Evolutionary conservation across 2,329 filamentous ascomycete genomes (phyloP), one percentile per base, ranked within the genome.

Genomic region (Aspergillus uvarum): DNA sequence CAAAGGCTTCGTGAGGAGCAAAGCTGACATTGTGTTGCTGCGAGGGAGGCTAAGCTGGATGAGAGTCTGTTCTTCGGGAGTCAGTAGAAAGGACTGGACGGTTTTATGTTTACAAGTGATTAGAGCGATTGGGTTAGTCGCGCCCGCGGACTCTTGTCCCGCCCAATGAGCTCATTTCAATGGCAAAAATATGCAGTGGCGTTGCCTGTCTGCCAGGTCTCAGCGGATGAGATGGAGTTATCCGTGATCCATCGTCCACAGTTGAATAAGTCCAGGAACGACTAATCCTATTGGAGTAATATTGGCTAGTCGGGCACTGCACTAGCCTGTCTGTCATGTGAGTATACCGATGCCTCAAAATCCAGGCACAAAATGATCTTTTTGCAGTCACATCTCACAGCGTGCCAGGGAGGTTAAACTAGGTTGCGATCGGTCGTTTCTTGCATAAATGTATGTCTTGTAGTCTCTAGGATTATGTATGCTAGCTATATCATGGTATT

Each of bases 101-200:
- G 47, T 51, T 51, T 55, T 59, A 59, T 24, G 29, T 55, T 47
- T 59, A 59, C 52, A 53, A 48, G 56, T 56, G 63, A 21, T 56
- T 44, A 58, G 58, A 29, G 58, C 22, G 14, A 44, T 44, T 44
- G 11, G 31, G 51, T 53, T 53, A 47, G 51, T 44, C 6, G 4
- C 12, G 21, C n/a, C 44, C 32, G 24, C 35, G 16, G 32, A n/a
- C 32, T 24, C 42, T 44, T 53, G 24, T 44, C n/a, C 38, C 38
- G n/a, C 19, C 38, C 38, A 44, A 44, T 44, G 16, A 44, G 38
- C 38, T 44, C 38, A 44, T 16, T 14, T 44, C 16, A 19, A 44
- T 44, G 38, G n/a, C 16, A 19, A 44, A 44, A 44, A 19, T n/a
- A n/a, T 44, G 38, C 38, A 16, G 38, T 44, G 38, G 38, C 38